Evolutionary conservation across 2,329 filamentous ascomycete species (phyloP), one percentile per base, ranked within the genome.

Genomic region (Zasmidium cellare): DNA sequence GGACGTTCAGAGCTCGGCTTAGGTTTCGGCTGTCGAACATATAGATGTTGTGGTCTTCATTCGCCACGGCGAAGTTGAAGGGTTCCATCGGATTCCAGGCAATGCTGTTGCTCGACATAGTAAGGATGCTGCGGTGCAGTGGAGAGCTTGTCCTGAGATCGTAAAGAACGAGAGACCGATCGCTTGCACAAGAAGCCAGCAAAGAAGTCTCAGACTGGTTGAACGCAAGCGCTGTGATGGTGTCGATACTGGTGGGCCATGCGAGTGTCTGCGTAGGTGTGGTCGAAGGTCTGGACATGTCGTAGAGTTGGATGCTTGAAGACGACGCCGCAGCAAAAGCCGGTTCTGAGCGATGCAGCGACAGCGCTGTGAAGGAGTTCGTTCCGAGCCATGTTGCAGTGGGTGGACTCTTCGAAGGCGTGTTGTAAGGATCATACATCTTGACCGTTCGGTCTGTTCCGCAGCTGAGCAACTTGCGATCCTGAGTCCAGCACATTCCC

Each of bases 41-140:
- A 71, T 92, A 91, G 64, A 89, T 83, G 74, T 96, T 96, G 78
- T 97, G 93, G 71, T 97, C 94, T 79, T 99, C 94, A 67, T 90
- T 96, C 12, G 91, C 94, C 25, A 92, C 87, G 16, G 92, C 93
- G 70, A 97, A 88, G 77, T 97, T 96, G 81, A 96, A 96, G 7
- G 92, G 90, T 75, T 96, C 92, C 88, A 97, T 94, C 0, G 94
- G 94, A 66, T 97, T 97, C 91, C 93, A 99, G 46, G 89, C 83
- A 53, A 97, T 82, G 50, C 87, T 84, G 77, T 96, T 97, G 58
- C 86, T 89, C 38, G 92, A 86, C 65, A 99, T 88, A 53, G 85
- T 90, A 65, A 97, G 84, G 12, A 92, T 82, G 0, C 90, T 88
- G 71, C 92, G 92, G 62, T 89, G 84, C 18, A 97, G 80, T 11